Conservation (phyloP, 768 basidiomycete genomes). For the Botryobasidium botryosum region DNA sequence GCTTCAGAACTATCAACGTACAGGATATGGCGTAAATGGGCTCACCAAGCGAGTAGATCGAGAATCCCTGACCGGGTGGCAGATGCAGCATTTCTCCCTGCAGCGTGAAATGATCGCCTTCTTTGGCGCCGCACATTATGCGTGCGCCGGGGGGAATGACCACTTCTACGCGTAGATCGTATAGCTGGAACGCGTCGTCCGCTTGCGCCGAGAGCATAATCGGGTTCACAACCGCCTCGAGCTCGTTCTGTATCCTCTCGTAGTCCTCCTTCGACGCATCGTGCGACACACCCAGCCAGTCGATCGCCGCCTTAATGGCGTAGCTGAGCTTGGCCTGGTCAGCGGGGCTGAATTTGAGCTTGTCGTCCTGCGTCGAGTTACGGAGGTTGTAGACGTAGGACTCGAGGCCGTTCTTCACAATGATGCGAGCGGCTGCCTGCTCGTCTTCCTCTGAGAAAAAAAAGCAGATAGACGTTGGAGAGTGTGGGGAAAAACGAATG, state of each 20-base stretch:
- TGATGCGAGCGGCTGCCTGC: conserved; percentile 65
- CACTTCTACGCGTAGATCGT: conserved; percentile 47
- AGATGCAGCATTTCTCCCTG: conserved; percentile 47
- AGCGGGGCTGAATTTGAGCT: conserved; percentile 38
- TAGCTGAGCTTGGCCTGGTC: conserved; percentile 34
- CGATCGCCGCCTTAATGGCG: conserved; percentile 67
- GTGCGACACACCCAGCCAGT: conserved; percentile 73
- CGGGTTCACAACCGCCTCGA: conserved; percentile 63
- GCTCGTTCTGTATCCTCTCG: conserved; percentile 81
- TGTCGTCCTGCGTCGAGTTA: conserved; percentile 71
- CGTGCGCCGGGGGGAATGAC: conserved; percentile 33
- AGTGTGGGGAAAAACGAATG: neutral
- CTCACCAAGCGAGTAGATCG: conserved; percentile 47
- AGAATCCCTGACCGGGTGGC: conserved; percentile 45
- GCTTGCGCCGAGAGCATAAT: too few species aligned
- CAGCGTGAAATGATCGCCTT: conserved; percentile 43
- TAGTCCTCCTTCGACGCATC: conserved; percentile 92
- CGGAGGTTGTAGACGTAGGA: conserved; percentile 92
- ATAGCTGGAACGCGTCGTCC: conserved; percentile 39
- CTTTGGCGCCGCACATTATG: conserved; percentile 46
- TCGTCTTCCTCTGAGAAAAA: conserved; percentile 57
- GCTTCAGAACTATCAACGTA: neutral
- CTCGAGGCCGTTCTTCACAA: conserved; percentile 83
- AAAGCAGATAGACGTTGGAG: neutral
- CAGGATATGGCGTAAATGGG: neutral